These are phyloP conservation scores for Eucommia ulmoides DNA, from an alignment of 257 asterid species.

Conservation along the genomic window DNA sequence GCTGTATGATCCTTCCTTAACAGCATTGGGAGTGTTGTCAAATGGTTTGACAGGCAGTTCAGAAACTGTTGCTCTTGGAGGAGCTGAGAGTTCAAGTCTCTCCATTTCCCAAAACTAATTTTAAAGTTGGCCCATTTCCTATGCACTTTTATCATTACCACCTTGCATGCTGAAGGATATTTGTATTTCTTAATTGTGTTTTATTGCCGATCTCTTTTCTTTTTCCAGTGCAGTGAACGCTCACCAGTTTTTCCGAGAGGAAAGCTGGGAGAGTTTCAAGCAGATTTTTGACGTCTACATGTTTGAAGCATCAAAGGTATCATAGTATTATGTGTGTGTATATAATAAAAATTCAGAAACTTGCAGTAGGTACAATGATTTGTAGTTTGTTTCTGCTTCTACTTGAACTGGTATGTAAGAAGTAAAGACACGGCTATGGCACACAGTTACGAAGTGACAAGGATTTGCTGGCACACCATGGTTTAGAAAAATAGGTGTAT, in stretches of 20 bases:
- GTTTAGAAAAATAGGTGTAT: no score
- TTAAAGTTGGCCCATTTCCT: slow-evolving; percentile 13
- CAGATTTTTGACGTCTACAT: slow-evolving; percentile 80
- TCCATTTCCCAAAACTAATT: slow-evolving; percentile 83
- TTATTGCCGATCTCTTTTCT: slow-evolving; percentile 40
- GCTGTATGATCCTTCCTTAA: slow-evolving; percentile 61
- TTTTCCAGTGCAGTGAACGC: slow-evolving; percentile 90
- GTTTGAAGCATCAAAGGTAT: slow-evolving; percentile 95
- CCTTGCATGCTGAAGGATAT: slow-evolving; percentile 1
- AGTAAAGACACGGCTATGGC: no score
- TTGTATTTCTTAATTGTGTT: not conserved
- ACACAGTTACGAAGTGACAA: no score
- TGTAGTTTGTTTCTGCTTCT: no score
- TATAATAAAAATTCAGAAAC: not conserved
- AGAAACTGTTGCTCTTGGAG: slow-evolving; percentile 86
- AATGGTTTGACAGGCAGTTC: slow-evolving; percentile 99
- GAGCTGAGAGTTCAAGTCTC: slow-evolving; percentile 99
- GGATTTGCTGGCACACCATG: no score
- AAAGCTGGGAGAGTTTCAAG: slow-evolving; percentile 94
- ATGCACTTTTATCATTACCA: slow-evolving; percentile 10
- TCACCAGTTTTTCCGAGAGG: slow-evolving; percentile 84
- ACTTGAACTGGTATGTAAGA: no score
- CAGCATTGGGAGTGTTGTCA: slow-evolving; percentile 96
- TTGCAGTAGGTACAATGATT: no score
- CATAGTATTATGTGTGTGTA: no score